Percentiles rank a stretch among this genome's conserved stretches.
Evolutionary conservation across 345 rosid species (phyloP).

Genomic region (Trapa incisa): DNA sequence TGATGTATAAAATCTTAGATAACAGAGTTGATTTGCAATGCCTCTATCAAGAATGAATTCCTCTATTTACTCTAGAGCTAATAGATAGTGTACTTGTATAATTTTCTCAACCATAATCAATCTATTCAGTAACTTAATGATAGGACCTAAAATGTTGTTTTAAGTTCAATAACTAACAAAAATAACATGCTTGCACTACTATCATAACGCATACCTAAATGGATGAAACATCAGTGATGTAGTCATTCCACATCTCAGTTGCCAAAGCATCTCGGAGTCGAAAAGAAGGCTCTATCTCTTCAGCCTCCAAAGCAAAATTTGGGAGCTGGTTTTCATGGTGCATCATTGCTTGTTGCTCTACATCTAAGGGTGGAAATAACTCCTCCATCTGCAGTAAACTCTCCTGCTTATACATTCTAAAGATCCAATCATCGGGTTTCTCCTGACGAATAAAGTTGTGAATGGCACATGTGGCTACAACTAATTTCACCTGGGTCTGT

Average conservation of each 20-base stretch:
- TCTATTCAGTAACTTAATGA: too few relatives aligned
- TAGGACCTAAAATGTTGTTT: not conserved
- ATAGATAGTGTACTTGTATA: too few relatives aligned
- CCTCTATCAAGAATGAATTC: too few relatives aligned
- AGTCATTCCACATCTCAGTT: constrained; percentile 53
- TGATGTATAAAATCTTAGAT: too few relatives aligned
- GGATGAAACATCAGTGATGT: constrained; percentile 31
- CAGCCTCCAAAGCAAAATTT: constrained; percentile 26
- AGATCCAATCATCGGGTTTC: constrained; percentile 62
- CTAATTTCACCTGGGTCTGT: constrained; percentile 76
- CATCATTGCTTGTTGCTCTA: constrained; percentile 24
- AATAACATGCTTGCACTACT: not conserved
- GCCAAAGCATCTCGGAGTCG: constrained; percentile 61
- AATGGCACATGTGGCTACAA: constrained; percentile 68
- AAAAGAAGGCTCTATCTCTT: constrained; percentile 30
- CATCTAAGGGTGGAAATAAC: constrained; percentile 20
- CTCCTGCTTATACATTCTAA: constrained; percentile 38
- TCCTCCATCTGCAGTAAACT: constrained; percentile 27
- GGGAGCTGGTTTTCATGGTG: constrained; percentile 22
- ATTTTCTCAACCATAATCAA: too few relatives aligned
- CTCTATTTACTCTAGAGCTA: too few relatives aligned
- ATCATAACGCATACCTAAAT: constrained; percentile 16
- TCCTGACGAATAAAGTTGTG: constrained; percentile 69
- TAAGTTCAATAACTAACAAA: not conserved
- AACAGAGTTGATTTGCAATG: too few relatives aligned